Base-by-base conservation (phyloP, 2,329 filamentous ascomycete genomes). In the Aotearoamyces nothofagi region DNA sequence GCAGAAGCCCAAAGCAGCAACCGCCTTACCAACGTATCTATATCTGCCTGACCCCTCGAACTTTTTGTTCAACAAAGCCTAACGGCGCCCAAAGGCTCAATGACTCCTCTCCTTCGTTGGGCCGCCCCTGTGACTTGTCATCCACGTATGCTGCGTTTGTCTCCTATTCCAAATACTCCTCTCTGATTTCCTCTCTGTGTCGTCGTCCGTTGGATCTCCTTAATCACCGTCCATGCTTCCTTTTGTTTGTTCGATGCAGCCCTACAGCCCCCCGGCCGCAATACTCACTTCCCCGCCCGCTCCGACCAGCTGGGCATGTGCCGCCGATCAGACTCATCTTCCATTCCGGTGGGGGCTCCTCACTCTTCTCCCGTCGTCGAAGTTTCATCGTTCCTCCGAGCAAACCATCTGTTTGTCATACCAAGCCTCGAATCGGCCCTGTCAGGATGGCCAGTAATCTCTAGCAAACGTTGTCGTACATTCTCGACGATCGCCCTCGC, bases 191-290 rank as follows among this genome's bases (percentile, higher is more conserved):
- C 22, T 24, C 15, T 24, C 8, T 6, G 15, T 13, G 22, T 5
- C 15, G 4, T 13, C 11, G 22, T 5, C 4, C 22, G 9, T 13
- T 24, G 6, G 15, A 24, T 24, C 22, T 12, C 22, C 11, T 24
- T 24, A 12, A 6, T 24, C 6, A 12, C 17, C 22, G 24, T 34
- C 27, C 22, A 28, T 27, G 17, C 26, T 10, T 27, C 23, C 29
- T 17, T 17, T 20, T 33, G 22, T 22, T 31, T 33, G 20, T 39
- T 37, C 32, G 24, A 35, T 35, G 32, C 32, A 41, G 37, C 37
- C 39, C 32, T 40, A 39, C 32, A 22, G 12, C 17, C n/a, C 4
- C 5, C 9, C 17, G 25, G 14, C 27, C 24, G 22, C 22, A 32
- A 30, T 16, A 25, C 15, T 9, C 13, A 11, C 27, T 29, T 27